A percentile compares a stretch with the other conserved stretches of the same genome.
These are phyloP conservation scores for Pestalotiopsis sp. DNA, from an alignment of 2,329 filamentous ascomycete species.

Conservation along the genomic window DNA sequence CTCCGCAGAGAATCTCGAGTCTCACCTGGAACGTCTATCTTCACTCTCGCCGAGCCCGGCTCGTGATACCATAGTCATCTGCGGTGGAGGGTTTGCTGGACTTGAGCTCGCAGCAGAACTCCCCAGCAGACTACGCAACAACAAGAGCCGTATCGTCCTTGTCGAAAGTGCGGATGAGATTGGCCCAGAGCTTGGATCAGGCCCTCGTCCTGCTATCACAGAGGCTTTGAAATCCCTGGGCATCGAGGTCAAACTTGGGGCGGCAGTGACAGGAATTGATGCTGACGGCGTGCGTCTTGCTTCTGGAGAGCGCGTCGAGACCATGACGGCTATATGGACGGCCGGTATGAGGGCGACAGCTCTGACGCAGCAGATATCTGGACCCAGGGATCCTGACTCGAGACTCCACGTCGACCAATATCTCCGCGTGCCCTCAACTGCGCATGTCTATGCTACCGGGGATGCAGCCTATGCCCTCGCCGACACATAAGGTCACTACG, in stretches of 20 bases:
- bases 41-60: conserved; percentile 21
- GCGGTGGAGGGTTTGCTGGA: conserved; percentile 36
- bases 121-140: conserved; percentile 25
- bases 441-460: conserved; percentile 33
- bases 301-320: conserved; percentile 32
- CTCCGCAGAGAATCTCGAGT: conserved; percentile 25
- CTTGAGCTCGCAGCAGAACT: conserved; percentile 33
- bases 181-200: conserved; percentile 33
- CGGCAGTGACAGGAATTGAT: conserved; percentile 26
- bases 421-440: conserved; percentile 24
- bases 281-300: conserved; percentile 22
- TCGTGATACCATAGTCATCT: conserved; percentile 35
- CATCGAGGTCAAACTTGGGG: conserved; percentile 30
- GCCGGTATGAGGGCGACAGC: conserved; percentile 33
- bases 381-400: conserved; percentile 25
- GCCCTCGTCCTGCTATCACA: conserved; percentile 32
- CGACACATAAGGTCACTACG: conserved; percentile 26
- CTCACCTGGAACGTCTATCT: conserved; percentile 29
- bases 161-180: conserved; percentile 28
- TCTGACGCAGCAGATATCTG: conserved; percentile 33
- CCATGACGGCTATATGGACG: conserved; percentile 37
- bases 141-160: conserved; percentile 25
- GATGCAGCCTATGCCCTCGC: conserved; percentile 30
- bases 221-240: conserved; percentile 29
- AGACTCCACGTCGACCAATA: conserved; percentile 30